Base-by-base conservation (phyloP, 192 early-diverging fungal species). In the Coemansia sp. region DNA sequence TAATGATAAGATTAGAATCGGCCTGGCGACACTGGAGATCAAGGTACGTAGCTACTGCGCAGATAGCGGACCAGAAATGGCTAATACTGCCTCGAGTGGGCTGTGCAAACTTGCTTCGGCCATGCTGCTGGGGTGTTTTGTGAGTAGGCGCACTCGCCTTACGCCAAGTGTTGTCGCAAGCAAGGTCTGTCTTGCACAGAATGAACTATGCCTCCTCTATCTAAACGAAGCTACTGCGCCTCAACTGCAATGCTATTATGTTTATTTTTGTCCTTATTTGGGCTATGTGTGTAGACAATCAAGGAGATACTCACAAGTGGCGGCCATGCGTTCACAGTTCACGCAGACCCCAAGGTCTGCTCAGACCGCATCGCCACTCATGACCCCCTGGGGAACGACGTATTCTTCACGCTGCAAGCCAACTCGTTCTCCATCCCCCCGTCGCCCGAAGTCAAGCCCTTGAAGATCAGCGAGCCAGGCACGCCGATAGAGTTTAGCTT, bases 361-460 rank as follows among this genome's bases (percentile, higher is more conserved):
- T 73, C 44, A 16, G 73, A 80, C 46, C 75, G 87, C 58, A 66
- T 78, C 61, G 85, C 83, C 47, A 86, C 87, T 0, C 87, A 84
- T 38, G 95, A 97, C 75, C 94, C 95, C 29, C 75, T 95, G 49
- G 92, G 92, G 63, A 96, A 94, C 82, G 81, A 92, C 33, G 67
- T 97, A 39, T 70, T 88, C 38, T 92, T 97, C 68, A 90, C 88
- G 27, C 80, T 91, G 65, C 76, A 85, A 62, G 72, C 75, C n/a
- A 75, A 75, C 74, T 84, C 84, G 41, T 88, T 88, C 64, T 74
- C 79, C 73, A 72, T 74, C 52, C 79, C 75, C 33, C 66, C 78
- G 29, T 84, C 82, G 58, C 79, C 73, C 24, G 72, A 76, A 57
- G 57, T 72, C 57, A 79, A 65, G 66, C 66, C 61, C 6, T 15